A percentile compares a stretch with the other conserved stretches of the same genome.
Evolutionary conservation across 129 eudicot species (phyloP).

Genomic region (Artemisia argyi): DNA sequence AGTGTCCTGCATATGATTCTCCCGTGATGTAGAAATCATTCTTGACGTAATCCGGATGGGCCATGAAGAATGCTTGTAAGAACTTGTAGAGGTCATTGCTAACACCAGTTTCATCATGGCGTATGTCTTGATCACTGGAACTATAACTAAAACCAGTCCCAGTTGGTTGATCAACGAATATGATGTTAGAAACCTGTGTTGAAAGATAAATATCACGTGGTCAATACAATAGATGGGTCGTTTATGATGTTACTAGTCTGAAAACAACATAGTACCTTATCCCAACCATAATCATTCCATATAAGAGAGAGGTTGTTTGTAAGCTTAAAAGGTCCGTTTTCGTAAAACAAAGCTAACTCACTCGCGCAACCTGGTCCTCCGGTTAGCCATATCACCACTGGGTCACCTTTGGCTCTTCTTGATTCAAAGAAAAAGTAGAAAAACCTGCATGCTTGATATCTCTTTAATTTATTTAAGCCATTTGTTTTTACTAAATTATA

Average conservation of each 20-base stretch:
- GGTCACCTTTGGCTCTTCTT: constrained; percentile 24
- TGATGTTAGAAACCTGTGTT: constrained; percentile 8
- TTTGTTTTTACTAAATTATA: not conserved
- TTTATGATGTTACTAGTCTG: not conserved
- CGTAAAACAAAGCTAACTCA: constrained; percentile 76
- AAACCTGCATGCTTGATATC: not conserved
- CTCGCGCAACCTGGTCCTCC: constrained; percentile 91
- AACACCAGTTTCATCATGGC: constrained; percentile 5
- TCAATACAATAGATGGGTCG: not conserved
- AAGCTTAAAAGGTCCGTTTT: constrained; percentile 82
- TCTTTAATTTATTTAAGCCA: not conserved
- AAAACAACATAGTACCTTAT: constrained; percentile 43
- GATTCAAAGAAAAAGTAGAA: constrained; percentile 18
- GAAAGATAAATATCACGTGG: not conserved
- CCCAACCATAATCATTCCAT: constrained; percentile 92
- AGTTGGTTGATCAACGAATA: constrained; percentile 5
- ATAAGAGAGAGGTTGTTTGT: constrained; percentile 57
- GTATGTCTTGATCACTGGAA: constrained; percentile 8
- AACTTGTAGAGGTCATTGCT: constrained; percentile 11
- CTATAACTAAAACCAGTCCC: constrained; percentile 16
- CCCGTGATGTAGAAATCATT: constrained; percentile 10
- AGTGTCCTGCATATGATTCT: constrained; percentile 14
- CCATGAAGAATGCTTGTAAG: constrained; percentile 15
- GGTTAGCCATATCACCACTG: constrained; percentile 83
- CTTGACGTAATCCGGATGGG: constrained; percentile 4